These are phyloP conservation scores for Zopfochytrium polystomum DNA, from an alignment of 371 early-diverging fungal genomes.

Conservation along the genomic window DNA sequence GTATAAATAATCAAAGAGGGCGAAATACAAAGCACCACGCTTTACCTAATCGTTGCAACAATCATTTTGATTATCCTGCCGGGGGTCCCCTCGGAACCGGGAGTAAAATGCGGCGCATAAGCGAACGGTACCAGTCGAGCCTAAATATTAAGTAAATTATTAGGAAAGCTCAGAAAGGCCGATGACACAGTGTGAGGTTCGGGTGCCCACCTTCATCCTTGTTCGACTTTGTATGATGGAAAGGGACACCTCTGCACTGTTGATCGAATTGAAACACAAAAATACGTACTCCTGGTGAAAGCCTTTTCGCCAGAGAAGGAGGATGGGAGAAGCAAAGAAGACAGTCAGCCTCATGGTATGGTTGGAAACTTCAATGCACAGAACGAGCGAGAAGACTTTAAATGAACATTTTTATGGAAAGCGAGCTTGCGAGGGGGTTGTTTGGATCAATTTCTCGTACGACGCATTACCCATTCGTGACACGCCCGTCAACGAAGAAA, in stretches of 20 bases:
- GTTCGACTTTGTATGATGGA: constrained; percentile 7
- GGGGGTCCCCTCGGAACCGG: constrained; percentile 16
- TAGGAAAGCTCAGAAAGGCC: too few relatives aligned
- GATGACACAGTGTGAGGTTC: too few relatives aligned
- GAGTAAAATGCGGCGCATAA: constrained; percentile 26
- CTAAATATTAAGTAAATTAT: too few relatives aligned
- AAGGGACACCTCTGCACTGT: constrained; percentile 4
- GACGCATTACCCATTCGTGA: constrained; percentile 7
- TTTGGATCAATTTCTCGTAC: too few relatives aligned
- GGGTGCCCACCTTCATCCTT: too few relatives aligned
- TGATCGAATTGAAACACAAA: constrained; percentile 10
- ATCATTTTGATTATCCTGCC: constrained; percentile 18
- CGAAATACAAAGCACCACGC: neutral
- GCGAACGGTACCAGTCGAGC: constrained; percentile 25
- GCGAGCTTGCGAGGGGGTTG: too few relatives aligned
- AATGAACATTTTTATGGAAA: neutral
- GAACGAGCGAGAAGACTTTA: neutral
- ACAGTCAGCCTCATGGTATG: too few relatives aligned
- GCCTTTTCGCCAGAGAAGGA: neutral
- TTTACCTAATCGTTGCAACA: constrained; percentile 15
- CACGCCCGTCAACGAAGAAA: constrained; percentile 13
- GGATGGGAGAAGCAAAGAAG: too few relatives aligned
- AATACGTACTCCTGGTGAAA: constrained; percentile 21
- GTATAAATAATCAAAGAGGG: neutral
- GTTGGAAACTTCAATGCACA: constrained; percentile 1